A percentile compares a stretch with the other conserved stretches of the same genome.
These are phyloP conservation scores for Podospora pseudoanserina DNA, from an alignment of 495 filamentous ascomycete species.

Conservation along the genomic window DNA sequence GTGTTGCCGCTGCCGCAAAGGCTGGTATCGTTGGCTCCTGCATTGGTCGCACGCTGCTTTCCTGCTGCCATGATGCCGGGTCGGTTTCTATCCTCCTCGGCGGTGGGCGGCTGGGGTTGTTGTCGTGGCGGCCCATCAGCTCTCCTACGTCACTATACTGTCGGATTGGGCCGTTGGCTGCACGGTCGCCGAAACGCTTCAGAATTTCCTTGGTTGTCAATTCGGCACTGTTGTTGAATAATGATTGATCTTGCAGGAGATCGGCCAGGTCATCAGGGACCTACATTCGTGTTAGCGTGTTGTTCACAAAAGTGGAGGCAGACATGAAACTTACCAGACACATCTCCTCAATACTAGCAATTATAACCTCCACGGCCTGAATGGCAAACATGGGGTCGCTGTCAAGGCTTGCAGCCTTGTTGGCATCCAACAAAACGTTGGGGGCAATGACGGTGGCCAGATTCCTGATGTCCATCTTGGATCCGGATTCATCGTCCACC, in stretches of 20 bases:
- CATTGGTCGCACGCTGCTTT: conserved; percentile 75
- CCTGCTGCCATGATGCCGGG: conserved; percentile 72
- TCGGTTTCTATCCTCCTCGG: conserved; percentile 70
- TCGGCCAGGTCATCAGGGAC: conserved; percentile 88
- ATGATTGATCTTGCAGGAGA: conserved; percentile 73
- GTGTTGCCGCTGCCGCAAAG: conserved; percentile 2
- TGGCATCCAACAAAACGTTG: conserved; percentile 80
- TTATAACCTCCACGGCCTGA: conserved; percentile 82
- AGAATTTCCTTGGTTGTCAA: conserved; percentile 97
- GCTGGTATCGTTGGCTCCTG: conserved; percentile 53
- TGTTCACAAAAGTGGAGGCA: not conserved
- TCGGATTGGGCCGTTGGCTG: conserved; percentile 51
- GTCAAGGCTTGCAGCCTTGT: conserved; percentile 61
- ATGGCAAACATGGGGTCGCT: conserved; percentile 86
- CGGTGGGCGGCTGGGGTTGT: conserved; percentile 44
- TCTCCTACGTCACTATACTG: conserved; percentile 58
- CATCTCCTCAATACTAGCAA: conserved; percentile 92
- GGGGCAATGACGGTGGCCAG: conserved; percentile 97
- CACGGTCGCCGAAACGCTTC: conserved; percentile 78
- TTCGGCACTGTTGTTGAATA: conserved; percentile 77
- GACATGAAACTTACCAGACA: conserved; percentile 69
- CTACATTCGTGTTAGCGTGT: conserved; percentile 41
- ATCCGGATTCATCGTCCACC: conserved; percentile 85
- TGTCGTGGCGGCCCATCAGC: conserved; percentile 46
- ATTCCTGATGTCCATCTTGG: conserved; percentile 99